Evolutionary conservation across 768 basidiomycete species (phyloP), one percentile per base, ranked within the genome.

Genomic region (Flagelloscypha sp.): DNA sequence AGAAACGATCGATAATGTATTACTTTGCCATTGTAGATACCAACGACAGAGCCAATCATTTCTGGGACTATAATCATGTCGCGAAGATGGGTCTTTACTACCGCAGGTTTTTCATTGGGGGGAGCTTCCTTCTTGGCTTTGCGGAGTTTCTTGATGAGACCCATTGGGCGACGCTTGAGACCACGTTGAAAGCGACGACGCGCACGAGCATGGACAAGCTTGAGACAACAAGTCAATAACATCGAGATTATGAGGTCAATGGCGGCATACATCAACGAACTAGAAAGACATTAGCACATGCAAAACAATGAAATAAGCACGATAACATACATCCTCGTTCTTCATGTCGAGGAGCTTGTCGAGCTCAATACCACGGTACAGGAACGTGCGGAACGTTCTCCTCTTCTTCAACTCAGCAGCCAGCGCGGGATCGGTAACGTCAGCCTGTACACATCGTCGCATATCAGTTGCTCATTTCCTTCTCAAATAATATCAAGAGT

Each of bases 61-160:
- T 99, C 95, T 33, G 95, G 95, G 41, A 99, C 95, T 64, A 99
- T 83, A 64, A 98, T 94, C 95, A 99, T 98, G 68, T 98, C 83
- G 54, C 95, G 89, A 51, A 99, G 74, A 66, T 99, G 95, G 39
- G 95, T 99, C 77, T 98, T 99, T 56, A 99, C 94, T 50, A 92
- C 86, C 35, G 89, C 75, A 41, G 95, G 95, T 74, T 99, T 98
- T 70, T 98, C 93, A 66, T 97, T 95, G 49, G 94, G 87, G 38
- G 79, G 86, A n/a, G 92, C 90, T 64, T 97, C 92, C 72, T 94
- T 98, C 79, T 99, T 99, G 40, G 95, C 89, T 66, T 95, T 94
- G 63, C 95, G 88, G 51, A 99, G 76, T 68, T 99, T 99, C 76
- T 98, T 98, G 61, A 99, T 97, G 49, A 99, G 79, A 47, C 90